Conservation (phyloP, 2,329 filamentous ascomycete species). For the Zasmidium angulare region DNA sequence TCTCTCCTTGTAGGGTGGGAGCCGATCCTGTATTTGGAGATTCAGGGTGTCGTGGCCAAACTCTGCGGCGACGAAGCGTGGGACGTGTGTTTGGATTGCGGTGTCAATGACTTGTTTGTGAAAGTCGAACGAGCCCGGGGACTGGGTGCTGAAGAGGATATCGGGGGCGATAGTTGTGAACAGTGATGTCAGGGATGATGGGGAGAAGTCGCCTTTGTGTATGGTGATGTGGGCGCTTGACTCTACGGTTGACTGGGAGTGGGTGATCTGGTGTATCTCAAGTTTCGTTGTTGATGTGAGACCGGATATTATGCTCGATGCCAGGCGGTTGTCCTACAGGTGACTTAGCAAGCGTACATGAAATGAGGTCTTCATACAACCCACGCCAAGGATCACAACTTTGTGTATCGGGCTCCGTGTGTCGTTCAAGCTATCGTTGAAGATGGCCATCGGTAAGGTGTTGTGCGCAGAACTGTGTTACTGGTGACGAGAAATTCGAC, state of each 20-base stretch:
- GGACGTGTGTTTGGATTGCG: conserved; percentile 18
- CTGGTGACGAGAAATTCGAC: not conserved
- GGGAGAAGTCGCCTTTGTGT: conserved; percentile 34
- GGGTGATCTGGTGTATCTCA: conserved; percentile 18
- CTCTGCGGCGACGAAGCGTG: conserved; percentile 27
- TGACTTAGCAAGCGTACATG: conserved; percentile 1
- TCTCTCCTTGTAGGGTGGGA: conserved; percentile 32
- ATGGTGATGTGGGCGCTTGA: conserved; percentile 5
- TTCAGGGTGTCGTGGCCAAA: conserved; percentile 34
- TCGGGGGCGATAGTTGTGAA: conserved; percentile 22
- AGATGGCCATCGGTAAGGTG: not conserved
- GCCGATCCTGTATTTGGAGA: conserved; percentile 29
- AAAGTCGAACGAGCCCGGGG: conserved; percentile 27
- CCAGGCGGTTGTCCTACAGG: conserved; percentile 22
- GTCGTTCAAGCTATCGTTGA: not conserved
- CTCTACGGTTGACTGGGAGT: conserved; percentile 1
- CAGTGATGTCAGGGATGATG: conserved; percentile 29
- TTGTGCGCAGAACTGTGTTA: not conserved
- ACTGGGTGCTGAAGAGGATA: conserved; percentile 29
- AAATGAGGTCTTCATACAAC: conserved; percentile 1
- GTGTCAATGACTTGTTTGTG: conserved; percentile 28
- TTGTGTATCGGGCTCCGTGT: conserved; percentile 8
- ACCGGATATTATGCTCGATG: conserved; percentile 17
- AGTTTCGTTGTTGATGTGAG: not conserved
- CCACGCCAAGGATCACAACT: conserved; percentile 22